Conservation (phyloP, 1,139 yeast species). For the Pneumocystis murina region DNA sequence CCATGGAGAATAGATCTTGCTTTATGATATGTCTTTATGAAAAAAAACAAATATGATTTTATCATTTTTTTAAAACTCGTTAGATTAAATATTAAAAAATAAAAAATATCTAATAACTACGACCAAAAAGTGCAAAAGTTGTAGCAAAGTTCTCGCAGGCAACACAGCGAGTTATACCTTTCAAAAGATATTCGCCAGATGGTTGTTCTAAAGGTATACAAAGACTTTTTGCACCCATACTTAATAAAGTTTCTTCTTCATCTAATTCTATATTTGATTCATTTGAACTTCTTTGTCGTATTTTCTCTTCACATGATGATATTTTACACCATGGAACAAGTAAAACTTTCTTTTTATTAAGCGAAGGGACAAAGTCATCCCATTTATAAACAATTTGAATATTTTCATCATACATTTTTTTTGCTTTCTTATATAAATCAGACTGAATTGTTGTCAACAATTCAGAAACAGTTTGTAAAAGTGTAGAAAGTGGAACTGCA, state of each 20-base stretch:
- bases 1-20: not conserved
- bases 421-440: constrained; percentile 63
- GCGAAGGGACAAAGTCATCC: constrained; percentile 84
- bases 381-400: constrained; percentile 68
- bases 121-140: constrained; percentile 85
- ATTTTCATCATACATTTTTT: constrained; percentile 67
- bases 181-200: constrained; percentile 34
- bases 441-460: constrained; percentile 67
- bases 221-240: constrained; percentile 98
- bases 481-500: constrained; percentile 46
- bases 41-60: not conserved
- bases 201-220: constrained; percentile 86
- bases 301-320: constrained; percentile 88
- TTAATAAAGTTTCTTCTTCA: constrained; percentile 92
- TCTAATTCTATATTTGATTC: constrained; percentile 70
- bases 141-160: constrained; percentile 63
- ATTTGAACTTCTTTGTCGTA: constrained; percentile 79
- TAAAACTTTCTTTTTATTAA: constrained; percentile 81
- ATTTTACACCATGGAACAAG: constrained; percentile 96
- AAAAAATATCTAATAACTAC: constrained; percentile 49
- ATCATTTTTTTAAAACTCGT: not conserved
- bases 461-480: constrained; percentile 55
- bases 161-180: constrained; percentile 73
- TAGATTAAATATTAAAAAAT: no score
- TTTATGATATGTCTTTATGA: no score